phyloP scores from a whole-genome alignment of 148 eudicot species.

The Drosera capensis region DNA sequence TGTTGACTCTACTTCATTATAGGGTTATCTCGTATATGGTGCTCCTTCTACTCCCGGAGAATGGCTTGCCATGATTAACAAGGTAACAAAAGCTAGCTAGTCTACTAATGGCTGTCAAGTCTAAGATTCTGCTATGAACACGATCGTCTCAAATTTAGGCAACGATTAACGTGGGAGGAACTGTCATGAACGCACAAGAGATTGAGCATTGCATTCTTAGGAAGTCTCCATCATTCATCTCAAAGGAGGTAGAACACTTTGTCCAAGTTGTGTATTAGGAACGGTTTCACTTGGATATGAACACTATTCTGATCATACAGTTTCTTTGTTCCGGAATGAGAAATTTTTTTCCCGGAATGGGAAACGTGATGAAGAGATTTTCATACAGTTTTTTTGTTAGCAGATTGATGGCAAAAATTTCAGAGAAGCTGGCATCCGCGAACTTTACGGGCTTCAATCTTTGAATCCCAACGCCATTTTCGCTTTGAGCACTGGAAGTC shows the following conservation, averaged over 20 bases:
- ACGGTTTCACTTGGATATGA: too few relatives aligned
- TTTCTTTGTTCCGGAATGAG: not conserved
- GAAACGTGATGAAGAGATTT: too few relatives aligned
- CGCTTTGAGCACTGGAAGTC: slow-evolving; percentile 76
- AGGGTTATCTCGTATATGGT: slow-evolving; percentile 85
- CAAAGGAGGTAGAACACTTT: slow-evolving; percentile 55
- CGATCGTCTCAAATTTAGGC: slow-evolving; percentile 49
- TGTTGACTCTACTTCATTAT: slow-evolving; percentile 5
- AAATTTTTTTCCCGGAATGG: too few relatives aligned
- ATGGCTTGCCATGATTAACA: slow-evolving; percentile 47
- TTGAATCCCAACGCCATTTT: slow-evolving; percentile 62
- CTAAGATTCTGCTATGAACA: too few relatives aligned
- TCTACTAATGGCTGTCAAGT: too few relatives aligned
- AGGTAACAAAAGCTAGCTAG: too few relatives aligned
- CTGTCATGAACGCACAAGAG: slow-evolving; percentile 61
- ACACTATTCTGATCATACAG: too few relatives aligned
- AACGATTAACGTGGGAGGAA: slow-evolving; percentile 75
- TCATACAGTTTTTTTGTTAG: too few relatives aligned
- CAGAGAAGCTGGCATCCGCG: slow-evolving; percentile 40
- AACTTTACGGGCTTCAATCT: slow-evolving; percentile 49
- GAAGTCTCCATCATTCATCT: slow-evolving; percentile 25
- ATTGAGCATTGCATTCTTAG: slow-evolving; percentile 71
- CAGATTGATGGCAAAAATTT: slow-evolving; percentile 23
- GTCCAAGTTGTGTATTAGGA: too few relatives aligned
- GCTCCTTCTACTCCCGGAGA: slow-evolving; percentile 61